Evolutionary conservation across 192 early-diverging fungal genomes (phyloP), one percentile per base, ranked within the genome.

Genomic region (Haplosporangium gracile): DNA sequence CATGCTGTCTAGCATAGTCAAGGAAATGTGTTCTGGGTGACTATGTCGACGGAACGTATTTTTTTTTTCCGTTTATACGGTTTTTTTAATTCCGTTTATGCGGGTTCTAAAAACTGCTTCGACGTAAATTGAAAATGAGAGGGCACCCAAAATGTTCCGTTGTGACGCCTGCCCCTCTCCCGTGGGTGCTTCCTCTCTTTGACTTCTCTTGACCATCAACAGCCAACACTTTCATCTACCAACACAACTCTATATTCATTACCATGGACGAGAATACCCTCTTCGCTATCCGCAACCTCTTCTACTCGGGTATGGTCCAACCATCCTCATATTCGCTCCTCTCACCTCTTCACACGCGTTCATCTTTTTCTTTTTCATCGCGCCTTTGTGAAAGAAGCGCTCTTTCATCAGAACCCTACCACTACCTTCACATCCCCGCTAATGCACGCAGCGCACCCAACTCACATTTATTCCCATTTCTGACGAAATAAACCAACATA

Each of bases 211-310:
- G 11, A 45, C 43, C 43, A 45, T 45, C 11, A 15, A 45, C 43
- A 45, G 43, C 20, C 53, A 18, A 22, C 15, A 38, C 16, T 20
- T 40, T 24, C 47, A 76, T 60, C 20, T 29, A 22, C 22, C 18
- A 71, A 24, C 68, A 49, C 32, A 24, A n/a, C 40, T n/a, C 29
- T 49, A 43, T 68, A 49, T 16, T 45, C 18, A 70, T 24, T 63
- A 88, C 42, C 57, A 92, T 90, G 89, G 88, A 90, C 82, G 89
- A 92, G 72, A 89, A 89, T 60, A 88, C 90, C 18, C 91, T 95
- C 47, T 94, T 95, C 85, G 91, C 93, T 29, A 88, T 95, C 45
- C 92, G 93, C 85, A 96, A 95, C 88, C 91, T 94, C 43, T 93
- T 94, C 42, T 92, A 94, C 82, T 88, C 89, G 40, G 89, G 89